phyloP scores from a whole-genome alignment of 2,329 filamentous ascomycete genomes.

The Helotiales sp. region DNA sequence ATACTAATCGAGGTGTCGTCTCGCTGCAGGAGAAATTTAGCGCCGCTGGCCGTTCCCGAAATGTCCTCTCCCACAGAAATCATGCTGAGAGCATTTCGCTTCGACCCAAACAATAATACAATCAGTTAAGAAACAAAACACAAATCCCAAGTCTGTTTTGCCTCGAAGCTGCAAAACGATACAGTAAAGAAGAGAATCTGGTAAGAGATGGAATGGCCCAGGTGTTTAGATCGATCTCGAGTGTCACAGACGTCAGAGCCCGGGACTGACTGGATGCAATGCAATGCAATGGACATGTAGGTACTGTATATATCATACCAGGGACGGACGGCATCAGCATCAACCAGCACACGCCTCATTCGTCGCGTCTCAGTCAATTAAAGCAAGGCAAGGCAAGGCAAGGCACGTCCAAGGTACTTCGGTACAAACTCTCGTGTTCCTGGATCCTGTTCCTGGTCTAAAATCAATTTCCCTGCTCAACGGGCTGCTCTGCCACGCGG shows the following conservation, averaged over 20 bases:
- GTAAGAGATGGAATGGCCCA: background rate
- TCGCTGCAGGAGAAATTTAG: slow-evolving; percentile 14
- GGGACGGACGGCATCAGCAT: background rate
- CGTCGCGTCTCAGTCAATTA: slow-evolving; percentile 2
- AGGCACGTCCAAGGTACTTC: background rate
- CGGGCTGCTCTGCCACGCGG: slow-evolving; percentile 7
- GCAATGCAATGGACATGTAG: too few relatives aligned
- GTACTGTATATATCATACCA: slow-evolving; percentile 5
- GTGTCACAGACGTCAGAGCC: slow-evolving; percentile 17
- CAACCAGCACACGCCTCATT: background rate
- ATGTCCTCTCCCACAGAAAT: background rate
- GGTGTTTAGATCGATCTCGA: slow-evolving; percentile 5
- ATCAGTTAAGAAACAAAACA: background rate
- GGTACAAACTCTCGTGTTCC: background rate
- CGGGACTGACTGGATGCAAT: background rate
- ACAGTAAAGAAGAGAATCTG: slow-evolving; percentile 6
- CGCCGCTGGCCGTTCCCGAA: background rate
- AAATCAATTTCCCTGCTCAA: background rate
- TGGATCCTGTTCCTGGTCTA: slow-evolving; percentile 8
- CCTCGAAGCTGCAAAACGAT: background rate
- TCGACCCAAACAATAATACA: background rate
- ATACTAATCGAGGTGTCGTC: slow-evolving; percentile 1
- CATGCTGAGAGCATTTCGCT: slow-evolving; percentile 11
- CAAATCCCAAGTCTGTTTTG: background rate
- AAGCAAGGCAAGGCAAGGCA: slow-evolving; percentile 8